Evolutionary conservation across 2,329 filamentous ascomycete species (phyloP).

Genomic region (Microdochium paspali): DNA sequence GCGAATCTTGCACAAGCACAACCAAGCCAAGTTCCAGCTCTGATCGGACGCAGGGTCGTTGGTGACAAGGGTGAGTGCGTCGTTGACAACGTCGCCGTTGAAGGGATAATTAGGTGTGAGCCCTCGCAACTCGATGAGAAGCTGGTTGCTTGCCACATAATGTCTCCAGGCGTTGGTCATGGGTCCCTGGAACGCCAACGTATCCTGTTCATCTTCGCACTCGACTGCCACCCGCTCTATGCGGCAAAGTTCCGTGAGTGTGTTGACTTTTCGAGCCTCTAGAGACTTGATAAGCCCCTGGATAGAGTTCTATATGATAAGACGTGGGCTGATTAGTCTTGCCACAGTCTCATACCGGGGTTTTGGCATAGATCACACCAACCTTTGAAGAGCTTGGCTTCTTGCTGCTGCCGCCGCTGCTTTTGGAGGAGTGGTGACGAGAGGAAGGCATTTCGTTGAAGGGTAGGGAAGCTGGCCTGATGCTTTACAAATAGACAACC

Average conservation of each 20-base stretch:
- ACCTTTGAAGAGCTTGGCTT: not conserved
- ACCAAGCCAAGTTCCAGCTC: slow-evolving; percentile 71
- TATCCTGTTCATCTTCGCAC: slow-evolving; percentile 48
- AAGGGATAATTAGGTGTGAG: slow-evolving; percentile 61
- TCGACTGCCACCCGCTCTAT: slow-evolving; percentile 57
- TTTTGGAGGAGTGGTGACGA: not conserved
- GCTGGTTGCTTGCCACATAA: slow-evolving; percentile 61
- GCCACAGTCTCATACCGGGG: no score
- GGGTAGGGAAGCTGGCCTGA: no score
- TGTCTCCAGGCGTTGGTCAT: slow-evolving; percentile 65
- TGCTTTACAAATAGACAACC: no score
- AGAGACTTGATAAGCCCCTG: slow-evolving; percentile 54
- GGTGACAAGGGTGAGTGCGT: slow-evolving; percentile 55
- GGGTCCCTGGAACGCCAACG: slow-evolving; percentile 46
- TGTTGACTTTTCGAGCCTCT: slow-evolving; percentile 60
- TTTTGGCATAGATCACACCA: not conserved
- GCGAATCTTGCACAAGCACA: slow-evolving; percentile 57
- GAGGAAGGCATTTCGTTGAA: not conserved
- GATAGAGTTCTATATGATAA: slow-evolving; percentile 19
- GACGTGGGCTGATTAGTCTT: no score
- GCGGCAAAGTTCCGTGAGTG: slow-evolving; percentile 60
- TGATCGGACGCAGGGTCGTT: slow-evolving; percentile 55
- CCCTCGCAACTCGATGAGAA: slow-evolving; percentile 60
- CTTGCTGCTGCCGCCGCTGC: not conserved
- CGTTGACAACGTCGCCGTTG: slow-evolving; percentile 52